A percentile compares a stretch with the other conserved stretches of the same genome.
Conservation (phyloP, 306 rosid species). For the Medicago lupulina region DNA sequence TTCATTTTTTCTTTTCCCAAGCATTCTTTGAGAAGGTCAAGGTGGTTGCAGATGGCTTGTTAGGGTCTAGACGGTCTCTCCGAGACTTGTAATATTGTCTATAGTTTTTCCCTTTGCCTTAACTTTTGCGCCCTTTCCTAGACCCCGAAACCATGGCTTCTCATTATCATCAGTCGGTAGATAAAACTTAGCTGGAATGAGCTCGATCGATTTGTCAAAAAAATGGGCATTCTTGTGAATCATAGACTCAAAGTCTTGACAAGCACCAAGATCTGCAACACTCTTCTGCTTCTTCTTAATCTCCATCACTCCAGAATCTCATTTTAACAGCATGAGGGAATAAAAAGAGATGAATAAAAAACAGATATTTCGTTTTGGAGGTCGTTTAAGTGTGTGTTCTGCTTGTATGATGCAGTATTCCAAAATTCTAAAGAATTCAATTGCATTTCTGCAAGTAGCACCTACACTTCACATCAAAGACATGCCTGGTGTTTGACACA, state of each 20-base stretch:
- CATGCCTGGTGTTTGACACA: too few species aligned
- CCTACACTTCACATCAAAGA: too few species aligned
- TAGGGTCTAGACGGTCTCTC: conserved; percentile 71
- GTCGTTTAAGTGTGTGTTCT: too few species aligned
- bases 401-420: neutral
- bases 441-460: too few species aligned
- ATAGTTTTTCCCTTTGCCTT: conserved; percentile 33
- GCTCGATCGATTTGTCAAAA: conserved; percentile 78
- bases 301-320: conserved; percentile 5
- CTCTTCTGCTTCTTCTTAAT: conserved; percentile 6
- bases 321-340: neutral
- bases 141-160: conserved; percentile 89
- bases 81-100: conserved; percentile 78
- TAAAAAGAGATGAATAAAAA: too few species aligned
- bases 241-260: conserved; percentile 50
- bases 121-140: conserved; percentile 63
- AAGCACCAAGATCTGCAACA: neutral
- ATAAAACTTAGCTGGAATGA: conserved; percentile 84
- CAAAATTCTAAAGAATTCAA: neutral
- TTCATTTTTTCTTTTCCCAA: conserved; percentile 52
- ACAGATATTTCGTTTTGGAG: too few species aligned
- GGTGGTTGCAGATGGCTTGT: conserved; percentile 67
- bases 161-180: conserved; percentile 61
- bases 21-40: conserved; percentile 62
- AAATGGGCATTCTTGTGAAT: conserved; percentile 67